phyloP scores from a whole-genome alignment of 164 flowering plant genomes.

The Macadamia integrifolia region DNA sequence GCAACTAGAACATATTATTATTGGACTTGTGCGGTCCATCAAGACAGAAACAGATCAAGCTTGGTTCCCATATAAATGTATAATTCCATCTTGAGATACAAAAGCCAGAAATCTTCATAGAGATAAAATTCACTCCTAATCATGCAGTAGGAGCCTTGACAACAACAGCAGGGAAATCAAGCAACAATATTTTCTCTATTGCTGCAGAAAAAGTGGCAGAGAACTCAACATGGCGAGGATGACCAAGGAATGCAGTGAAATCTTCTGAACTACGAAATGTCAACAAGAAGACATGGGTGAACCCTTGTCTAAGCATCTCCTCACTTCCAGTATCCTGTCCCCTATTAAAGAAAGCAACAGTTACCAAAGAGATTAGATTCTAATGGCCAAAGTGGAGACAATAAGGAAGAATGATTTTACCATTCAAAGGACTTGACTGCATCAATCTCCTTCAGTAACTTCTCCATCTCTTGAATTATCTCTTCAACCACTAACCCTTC shows the following conservation, averaged over 20 bases:
- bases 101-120: neutral
- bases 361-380: neutral
- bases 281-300: slow-evolving; percentile 63
- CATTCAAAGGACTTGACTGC: slow-evolving; percentile 74
- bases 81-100: neutral
- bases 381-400: neutral
- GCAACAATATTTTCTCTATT: slow-evolving; percentile 63
- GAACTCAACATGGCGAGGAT: slow-evolving; percentile 62
- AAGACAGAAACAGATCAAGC: too few relatives aligned
- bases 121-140: neutral
- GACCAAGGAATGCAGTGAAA: slow-evolving; percentile 33
- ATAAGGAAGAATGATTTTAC: slow-evolving; percentile 23
- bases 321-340: slow-evolving; percentile 60
- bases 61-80: too few relatives aligned
- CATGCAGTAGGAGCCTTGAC: slow-evolving; percentile 38
- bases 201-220: slow-evolving; percentile 50
- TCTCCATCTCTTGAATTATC: slow-evolving; percentile 59
- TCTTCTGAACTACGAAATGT: slow-evolving; percentile 65
- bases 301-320: slow-evolving; percentile 72
- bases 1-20: too few relatives aligned
- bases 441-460: slow-evolving; percentile 53
- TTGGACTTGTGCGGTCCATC: too few relatives aligned
- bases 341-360: slow-evolving; percentile 32
- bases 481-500: slow-evolving; percentile 69
- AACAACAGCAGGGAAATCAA: slow-evolving; percentile 55